Base-by-base conservation (phyloP, 1,139 yeast species). In the Suhomyces anneliseae region DNA sequence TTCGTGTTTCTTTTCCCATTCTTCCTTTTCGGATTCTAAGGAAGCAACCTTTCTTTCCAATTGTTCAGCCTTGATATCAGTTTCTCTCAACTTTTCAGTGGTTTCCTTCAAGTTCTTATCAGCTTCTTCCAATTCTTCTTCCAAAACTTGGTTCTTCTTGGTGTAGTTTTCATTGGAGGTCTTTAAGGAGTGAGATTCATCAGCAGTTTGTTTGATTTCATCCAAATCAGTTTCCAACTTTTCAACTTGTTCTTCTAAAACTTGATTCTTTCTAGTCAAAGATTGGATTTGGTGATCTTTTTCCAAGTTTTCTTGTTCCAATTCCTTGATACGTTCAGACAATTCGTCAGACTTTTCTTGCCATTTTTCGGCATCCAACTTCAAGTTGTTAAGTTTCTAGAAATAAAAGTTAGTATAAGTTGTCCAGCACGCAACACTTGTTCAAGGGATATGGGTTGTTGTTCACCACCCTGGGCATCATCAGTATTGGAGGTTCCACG, bases 41-140 rank as follows among this genome's bases (percentile, higher is more conserved):
- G 96, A 88, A 49, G 90, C 81, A 52, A 93, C 96, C 76, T 88
- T 90, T 76, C 97, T 89, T 75, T 92, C 97, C 72, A 90, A 82
- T 74, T 90, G 96, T 74, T 95, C 99, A 56, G 95, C 95, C 77
- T 90, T 90, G 75, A 95, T 85, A 66, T 95, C 99, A 52, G 96
- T 85, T 69, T 90, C 96, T 72, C 97, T 90, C 69, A 92, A 82
- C 78, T 90, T 90, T 65, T 87, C 92, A 56, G 96, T 90, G 56
- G 97, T 89, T 70, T 89, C 95, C 74, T 90, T 88, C 78, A 90
- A 81, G 77, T 88, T 87, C 68, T 85, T 82, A 71, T 93, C 98
- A 51, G 95, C 87, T 65, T 82, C 87, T 75, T 93, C 99, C 66
- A 93, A 80, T 69, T 92, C 97, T 57, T 88, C 95, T 74, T 95